phyloP scores from a whole-genome alignment of 2,329 filamentous ascomycete genomes.

The Ophiostoma novo-ulmi region DNA sequence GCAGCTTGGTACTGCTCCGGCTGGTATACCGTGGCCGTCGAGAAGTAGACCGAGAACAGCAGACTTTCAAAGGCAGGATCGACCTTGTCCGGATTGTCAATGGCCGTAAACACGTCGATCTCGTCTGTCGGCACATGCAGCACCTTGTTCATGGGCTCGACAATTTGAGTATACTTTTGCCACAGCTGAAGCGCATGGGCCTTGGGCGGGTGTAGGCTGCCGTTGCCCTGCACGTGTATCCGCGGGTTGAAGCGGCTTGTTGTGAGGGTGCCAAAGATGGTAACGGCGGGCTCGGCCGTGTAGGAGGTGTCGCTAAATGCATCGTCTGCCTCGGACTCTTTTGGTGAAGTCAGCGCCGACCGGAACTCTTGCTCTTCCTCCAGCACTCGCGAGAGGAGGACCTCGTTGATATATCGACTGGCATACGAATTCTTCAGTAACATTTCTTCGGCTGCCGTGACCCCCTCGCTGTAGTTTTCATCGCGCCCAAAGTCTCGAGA shows the following conservation, averaged over 20 bases:
- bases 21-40: slow-evolving; percentile 24
- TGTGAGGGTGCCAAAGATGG: slow-evolving; percentile 23
- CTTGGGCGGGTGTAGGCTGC: slow-evolving; percentile 24
- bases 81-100: slow-evolving; percentile 21
- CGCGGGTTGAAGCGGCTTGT: slow-evolving; percentile 1
- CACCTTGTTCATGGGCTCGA: slow-evolving; percentile 28
- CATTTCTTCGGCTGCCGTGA: slow-evolving; percentile 23
- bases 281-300: slow-evolving; percentile 15
- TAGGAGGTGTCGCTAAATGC: background rate
- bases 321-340: slow-evolving; percentile 21
- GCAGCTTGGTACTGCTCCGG: slow-evolving; percentile 24
- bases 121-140: slow-evolving; percentile 29
- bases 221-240: background rate
- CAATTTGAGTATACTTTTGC: slow-evolving; percentile 26
- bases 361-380: slow-evolving; percentile 30
- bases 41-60: slow-evolving; percentile 28
- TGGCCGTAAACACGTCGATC: slow-evolving; percentile 27
- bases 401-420: slow-evolving; percentile 30
- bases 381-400: slow-evolving; percentile 28
- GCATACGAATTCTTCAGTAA: slow-evolving; percentile 26
- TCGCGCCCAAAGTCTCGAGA: background rate
- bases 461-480: slow-evolving; percentile 15
- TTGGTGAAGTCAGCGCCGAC: slow-evolving; percentile 22
- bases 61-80: slow-evolving; percentile 24
- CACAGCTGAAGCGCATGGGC: slow-evolving; percentile 27